Base-by-base conservation (phyloP, 108 stramenopile genomes). In the Cyclotella choctawhatcheeana region DNA sequence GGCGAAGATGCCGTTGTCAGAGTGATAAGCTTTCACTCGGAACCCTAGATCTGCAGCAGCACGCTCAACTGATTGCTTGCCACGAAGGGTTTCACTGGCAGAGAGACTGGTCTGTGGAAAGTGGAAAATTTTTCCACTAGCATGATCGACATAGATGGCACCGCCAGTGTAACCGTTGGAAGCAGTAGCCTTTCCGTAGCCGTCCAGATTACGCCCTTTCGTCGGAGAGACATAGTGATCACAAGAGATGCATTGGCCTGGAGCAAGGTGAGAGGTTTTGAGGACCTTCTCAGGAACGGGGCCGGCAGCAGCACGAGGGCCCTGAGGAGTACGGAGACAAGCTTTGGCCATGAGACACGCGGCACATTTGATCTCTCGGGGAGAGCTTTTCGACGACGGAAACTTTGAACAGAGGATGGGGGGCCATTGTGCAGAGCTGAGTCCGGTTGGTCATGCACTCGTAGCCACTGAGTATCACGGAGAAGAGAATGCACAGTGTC, bases 1-100 rank as follows among this genome's bases (percentile, higher is more conserved):
- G 12, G n/a, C 48, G 58, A 84, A 84, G 24, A 58, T 45, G 0
- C 44, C 48, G 52, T 84, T 77, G 58, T 84, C 74, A 5, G 77
- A 48, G 20, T 69, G 27, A 18, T 75, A 79, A 12, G 29, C 25
- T 33, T 73, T 63, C 58, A 76, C 45, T 22, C 35, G 0, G 51
- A 82, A 44, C 2, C 63, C 69, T 26, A 55, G 20, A 21, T 72
- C 35, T 20, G 3, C 3, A 0, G 40, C 59, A 37, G 10, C 18
- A 21, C 24, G 13, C 2, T 37, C 35, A 2, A 60, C 18, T 2
- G 25, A 13, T 1, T 24, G 59, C 13, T 60, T 60, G 29, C 55
- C 55, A 60, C 35, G 18, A 12, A 60, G 17, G 6, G 21, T 60
- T 22, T 60, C 3, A 20, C 10, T 18, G 6, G 59, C 21, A 5